These are phyloP conservation scores for Astrothelium subdiscretum DNA, from an alignment of 495 filamentous ascomycete genomes.

Conservation along the genomic window DNA sequence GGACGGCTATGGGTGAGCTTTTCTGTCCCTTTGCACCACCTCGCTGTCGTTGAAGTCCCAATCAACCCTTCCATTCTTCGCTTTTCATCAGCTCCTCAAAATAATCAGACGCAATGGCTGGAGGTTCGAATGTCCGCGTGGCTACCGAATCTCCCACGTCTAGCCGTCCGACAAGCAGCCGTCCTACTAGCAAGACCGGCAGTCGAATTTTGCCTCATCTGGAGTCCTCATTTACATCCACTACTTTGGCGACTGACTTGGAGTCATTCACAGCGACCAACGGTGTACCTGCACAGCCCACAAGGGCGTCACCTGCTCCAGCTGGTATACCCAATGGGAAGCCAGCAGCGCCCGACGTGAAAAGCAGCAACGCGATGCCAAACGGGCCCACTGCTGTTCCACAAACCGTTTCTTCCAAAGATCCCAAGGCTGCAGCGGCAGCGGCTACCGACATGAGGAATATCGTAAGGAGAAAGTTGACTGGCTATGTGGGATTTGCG, in stretches of 20 bases:
- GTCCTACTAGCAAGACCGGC: background rate
- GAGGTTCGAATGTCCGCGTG: background rate
- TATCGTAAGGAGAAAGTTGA: constrained; percentile 95
- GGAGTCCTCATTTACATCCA: background rate
- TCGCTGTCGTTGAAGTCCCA: background rate
- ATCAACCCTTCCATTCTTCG: background rate
- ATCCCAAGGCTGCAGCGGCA: constrained; percentile 69
- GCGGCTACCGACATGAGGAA: constrained; percentile 83
- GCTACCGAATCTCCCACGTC: background rate
- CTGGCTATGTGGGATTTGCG: constrained; percentile 96
- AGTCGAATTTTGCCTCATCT: constrained; percentile 1
- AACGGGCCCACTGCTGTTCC: constrained; percentile 36
- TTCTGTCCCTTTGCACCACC: background rate
- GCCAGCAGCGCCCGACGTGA: constrained; percentile 45
- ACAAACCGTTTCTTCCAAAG: constrained; percentile 65
- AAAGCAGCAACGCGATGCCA: constrained; percentile 52
- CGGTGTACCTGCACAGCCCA: constrained; percentile 20
- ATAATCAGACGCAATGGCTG: background rate
- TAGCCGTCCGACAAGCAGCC: background rate
- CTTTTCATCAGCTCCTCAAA: background rate
- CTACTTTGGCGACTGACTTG: background rate
- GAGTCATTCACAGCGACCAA: constrained; percentile 10
- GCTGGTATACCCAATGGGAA: constrained; percentile 37
- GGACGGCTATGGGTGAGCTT: background rate
- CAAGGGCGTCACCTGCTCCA: constrained; percentile 27